phyloP scores from a whole-genome alignment of 1,284 basidiomycete species.

The Polyporus tsugae region DNA sequence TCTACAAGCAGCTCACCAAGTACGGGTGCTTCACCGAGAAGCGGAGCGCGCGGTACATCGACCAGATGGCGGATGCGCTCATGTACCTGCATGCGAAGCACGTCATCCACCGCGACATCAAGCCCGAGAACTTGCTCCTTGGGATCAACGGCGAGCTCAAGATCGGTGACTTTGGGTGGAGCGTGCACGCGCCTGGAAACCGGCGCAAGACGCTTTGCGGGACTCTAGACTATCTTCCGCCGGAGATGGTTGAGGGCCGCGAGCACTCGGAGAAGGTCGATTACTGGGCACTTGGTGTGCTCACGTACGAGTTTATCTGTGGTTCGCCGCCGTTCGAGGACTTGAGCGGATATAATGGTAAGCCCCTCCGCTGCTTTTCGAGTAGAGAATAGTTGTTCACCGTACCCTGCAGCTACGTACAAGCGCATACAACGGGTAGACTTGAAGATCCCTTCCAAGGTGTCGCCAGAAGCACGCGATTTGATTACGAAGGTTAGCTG shows the following conservation, averaged over 20 bases:
- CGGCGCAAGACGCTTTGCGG: slow-evolving; percentile 91
- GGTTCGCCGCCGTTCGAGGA: slow-evolving; percentile 97
- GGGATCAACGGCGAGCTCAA: slow-evolving; percentile 98
- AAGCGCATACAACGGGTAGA: slow-evolving; percentile 86
- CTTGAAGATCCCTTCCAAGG: slow-evolving; percentile 74
- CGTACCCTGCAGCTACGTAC: slow-evolving; percentile 78
- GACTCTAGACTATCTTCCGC: slow-evolving; percentile 96
- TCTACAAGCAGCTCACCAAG: slow-evolving; percentile 95
- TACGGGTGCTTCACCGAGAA: slow-evolving; percentile 88
- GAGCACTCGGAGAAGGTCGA: slow-evolving; percentile 92
- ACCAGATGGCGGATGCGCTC: slow-evolving; percentile 98
- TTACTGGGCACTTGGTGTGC: slow-evolving; percentile 96
- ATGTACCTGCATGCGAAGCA: slow-evolving; percentile 95
- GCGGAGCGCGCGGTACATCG: slow-evolving; percentile 88
- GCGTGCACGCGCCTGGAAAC: slow-evolving; percentile 95
- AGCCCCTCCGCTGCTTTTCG: slow-evolving; percentile 33
- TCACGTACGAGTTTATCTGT: slow-evolving; percentile 95
- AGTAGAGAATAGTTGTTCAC: background rate
- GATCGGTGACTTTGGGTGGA: slow-evolving; percentile 99
- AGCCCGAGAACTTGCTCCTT: slow-evolving; percentile 96
- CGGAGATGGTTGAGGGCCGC: slow-evolving; percentile 96
- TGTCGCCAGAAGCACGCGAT: slow-evolving; percentile 74
- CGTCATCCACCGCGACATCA: slow-evolving; percentile 99
- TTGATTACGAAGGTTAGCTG: slow-evolving; percentile 64
- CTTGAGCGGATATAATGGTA: slow-evolving; percentile 77